A percentile compares a stretch with the other conserved stretches of the same genome.
phyloP scores from a whole-genome alignment of 148 eudicot species.

The Bassia scoparia region DNA sequence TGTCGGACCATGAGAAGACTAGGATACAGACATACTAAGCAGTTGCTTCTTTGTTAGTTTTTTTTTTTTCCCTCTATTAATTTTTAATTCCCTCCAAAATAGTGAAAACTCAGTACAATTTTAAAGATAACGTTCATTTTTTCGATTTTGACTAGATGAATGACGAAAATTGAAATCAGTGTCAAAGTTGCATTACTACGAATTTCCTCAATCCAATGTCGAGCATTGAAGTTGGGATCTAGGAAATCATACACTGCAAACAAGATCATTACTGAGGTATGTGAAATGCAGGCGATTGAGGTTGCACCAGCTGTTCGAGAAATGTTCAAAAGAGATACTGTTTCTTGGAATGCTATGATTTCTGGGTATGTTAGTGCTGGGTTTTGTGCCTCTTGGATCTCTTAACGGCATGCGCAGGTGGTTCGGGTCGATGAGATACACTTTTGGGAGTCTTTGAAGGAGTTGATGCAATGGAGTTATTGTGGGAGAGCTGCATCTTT shows the following conservation, averaged over 20 bases:
- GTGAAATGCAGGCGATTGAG: slow-evolving; percentile 34
- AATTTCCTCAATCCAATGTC: slow-evolving; percentile 39
- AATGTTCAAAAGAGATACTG: slow-evolving; percentile 52
- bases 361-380: slow-evolving; percentile 51
- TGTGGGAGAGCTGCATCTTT: slow-evolving; percentile 50
- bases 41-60: too few species aligned
- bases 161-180: slow-evolving; percentile 36
- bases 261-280: slow-evolving; percentile 37
- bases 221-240: slow-evolving; percentile 43
- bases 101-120: too few species aligned
- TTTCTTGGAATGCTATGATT: slow-evolving; percentile 66
- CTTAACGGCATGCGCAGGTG: slow-evolving; percentile 47
- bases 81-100: too few species aligned
- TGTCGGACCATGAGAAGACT: too few species aligned
- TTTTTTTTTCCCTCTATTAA: too few species aligned
- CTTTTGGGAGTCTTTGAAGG: slow-evolving; percentile 46
- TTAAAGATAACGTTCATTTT: too few species aligned
- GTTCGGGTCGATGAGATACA: slow-evolving; percentile 22
- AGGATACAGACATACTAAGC: too few species aligned
- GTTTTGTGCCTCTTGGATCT: slow-evolving; percentile 36
- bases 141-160: slow-evolving; percentile 15
- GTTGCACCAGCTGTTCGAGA: slow-evolving; percentile 54
- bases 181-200: slow-evolving; percentile 22
- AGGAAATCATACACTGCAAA: slow-evolving; percentile 37
- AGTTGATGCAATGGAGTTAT: slow-evolving; percentile 41